Percentiles rank a stretch among this genome's conserved stretches.
Conservation (phyloP, 352 stramenopile species). For the Phytophthora idaei region DNA sequence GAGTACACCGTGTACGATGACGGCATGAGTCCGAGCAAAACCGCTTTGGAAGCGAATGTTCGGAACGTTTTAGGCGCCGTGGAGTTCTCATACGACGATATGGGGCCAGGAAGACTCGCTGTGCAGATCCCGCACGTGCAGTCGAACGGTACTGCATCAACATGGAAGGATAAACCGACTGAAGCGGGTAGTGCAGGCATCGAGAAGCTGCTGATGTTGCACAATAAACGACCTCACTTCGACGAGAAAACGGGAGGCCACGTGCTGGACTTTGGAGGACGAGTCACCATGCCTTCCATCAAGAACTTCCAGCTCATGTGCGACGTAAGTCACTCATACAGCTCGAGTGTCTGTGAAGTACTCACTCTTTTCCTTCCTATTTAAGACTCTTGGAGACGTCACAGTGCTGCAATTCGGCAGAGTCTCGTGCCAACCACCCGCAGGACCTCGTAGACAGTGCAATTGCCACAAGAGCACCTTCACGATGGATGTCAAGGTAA, state of each 20-base stretch:
- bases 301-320: conserved; percentile 80
- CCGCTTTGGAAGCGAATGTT: conserved; percentile 48
- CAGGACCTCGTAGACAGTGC: conserved; percentile 51
- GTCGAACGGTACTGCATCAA: conserved; percentile 20
- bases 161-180: conserved; percentile 39
- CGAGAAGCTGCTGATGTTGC: conserved; percentile 58
- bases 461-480: conserved; percentile 91
- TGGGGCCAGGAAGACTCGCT: conserved; percentile 57
- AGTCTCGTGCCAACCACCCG: conserved; percentile 56
- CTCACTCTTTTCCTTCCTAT: neutral
- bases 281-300: conserved; percentile 70
- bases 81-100: conserved; percentile 76
- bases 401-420: conserved; percentile 65
- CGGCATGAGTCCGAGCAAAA: conserved; percentile 55
- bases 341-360: neutral
- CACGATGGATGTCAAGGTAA: conserved; percentile 91
- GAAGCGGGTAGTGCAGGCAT: conserved; percentile 5
- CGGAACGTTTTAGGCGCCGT: conserved; percentile 52
- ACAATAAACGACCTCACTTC: conserved; percentile 89
- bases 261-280: conserved; percentile 69
- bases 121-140: conserved; percentile 50
- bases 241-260: conserved; percentile 56
- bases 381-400: conserved; percentile 42
- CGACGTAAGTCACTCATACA: conserved; percentile 36
- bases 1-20: conserved; percentile 67